Evolutionary conservation across 805 yeast species (phyloP).

Genomic region (Metschnikowia gruessii): DNA sequence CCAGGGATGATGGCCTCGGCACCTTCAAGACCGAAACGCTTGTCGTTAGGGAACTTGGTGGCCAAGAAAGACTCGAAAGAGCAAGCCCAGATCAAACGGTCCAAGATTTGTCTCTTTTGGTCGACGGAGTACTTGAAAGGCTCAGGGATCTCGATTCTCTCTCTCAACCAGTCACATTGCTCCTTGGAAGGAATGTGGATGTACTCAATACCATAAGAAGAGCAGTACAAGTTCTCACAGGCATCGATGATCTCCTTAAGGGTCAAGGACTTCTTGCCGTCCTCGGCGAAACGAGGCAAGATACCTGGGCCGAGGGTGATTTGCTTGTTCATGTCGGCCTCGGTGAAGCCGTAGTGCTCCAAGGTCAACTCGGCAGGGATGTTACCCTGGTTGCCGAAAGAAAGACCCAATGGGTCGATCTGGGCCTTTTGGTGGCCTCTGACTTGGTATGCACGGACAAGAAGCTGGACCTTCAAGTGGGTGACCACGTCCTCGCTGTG

Average conservation of each 20-base stretch:
- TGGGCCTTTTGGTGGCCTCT: constrained; percentile 96
- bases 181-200: constrained; percentile 94
- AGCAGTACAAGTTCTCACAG: constrained; percentile 85
- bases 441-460: constrained; percentile 98
- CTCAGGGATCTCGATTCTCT: constrained; percentile 86
- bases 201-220: constrained; percentile 89
- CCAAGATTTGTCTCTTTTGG: constrained; percentile 93
- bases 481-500: constrained; percentile 65
- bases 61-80: constrained; percentile 90
- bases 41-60: constrained; percentile 96
- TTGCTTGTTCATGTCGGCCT: constrained; percentile 75
- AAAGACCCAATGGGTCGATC: constrained; percentile 91
- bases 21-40: constrained; percentile 98
- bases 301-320: constrained; percentile 97
- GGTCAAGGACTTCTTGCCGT: constrained; percentile 61
- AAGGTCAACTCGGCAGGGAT: constrained; percentile 84
- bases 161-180: constrained; percentile 98
- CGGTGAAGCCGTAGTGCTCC: constrained; percentile 89
- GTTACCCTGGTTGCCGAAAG: constrained; percentile 68
- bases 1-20: constrained; percentile 97
- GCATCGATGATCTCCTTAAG: constrained; percentile 72
- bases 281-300: constrained; percentile 80
- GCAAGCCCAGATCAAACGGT: constrained; percentile 94
- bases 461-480: constrained; percentile 91
- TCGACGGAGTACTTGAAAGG: constrained; percentile 83